These are phyloP conservation scores for Friedmanniomyces simplex DNA, from an alignment of 495 filamentous ascomycete species.

Conservation along the genomic window DNA sequence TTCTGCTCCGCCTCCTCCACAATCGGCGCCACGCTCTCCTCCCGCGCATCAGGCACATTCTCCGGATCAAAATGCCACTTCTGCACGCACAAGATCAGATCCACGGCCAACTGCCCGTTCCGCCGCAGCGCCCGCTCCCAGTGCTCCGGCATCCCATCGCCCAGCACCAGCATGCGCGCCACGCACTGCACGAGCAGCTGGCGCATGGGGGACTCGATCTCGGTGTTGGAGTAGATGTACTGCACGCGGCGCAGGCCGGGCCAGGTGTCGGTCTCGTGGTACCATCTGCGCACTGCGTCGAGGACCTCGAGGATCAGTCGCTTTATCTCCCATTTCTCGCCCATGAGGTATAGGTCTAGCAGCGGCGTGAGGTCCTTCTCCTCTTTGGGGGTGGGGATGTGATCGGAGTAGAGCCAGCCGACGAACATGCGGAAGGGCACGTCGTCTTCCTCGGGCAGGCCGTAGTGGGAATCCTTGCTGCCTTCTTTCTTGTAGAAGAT, in stretches of 20 bases:
- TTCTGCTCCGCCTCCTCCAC: slow-evolving; percentile 26
- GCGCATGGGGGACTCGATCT: slow-evolving; percentile 37
- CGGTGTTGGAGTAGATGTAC: slow-evolving; percentile 41
- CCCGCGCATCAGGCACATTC: slow-evolving; percentile 36
- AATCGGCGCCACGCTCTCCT: slow-evolving; percentile 27
- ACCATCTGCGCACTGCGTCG: slow-evolving; percentile 34
- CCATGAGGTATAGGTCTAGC: slow-evolving; percentile 41
- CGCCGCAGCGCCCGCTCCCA: slow-evolving; percentile 41
- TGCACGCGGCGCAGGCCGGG: slow-evolving; percentile 41
- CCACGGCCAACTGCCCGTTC: slow-evolving; percentile 41
- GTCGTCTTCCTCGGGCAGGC: slow-evolving; percentile 39
- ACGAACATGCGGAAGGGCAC: slow-evolving; percentile 38
- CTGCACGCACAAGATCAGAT: slow-evolving; percentile 40
- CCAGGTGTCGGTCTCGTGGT: slow-evolving; percentile 36
- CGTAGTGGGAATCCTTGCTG: slow-evolving; percentile 26
- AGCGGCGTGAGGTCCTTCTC: slow-evolving; percentile 35
- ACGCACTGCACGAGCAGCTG: slow-evolving; percentile 37
- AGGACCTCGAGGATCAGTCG: slow-evolving; percentile 32
- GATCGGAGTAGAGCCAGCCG: slow-evolving; percentile 39
- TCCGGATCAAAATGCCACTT: slow-evolving; percentile 36
- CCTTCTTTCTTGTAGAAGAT: slow-evolving; percentile 32
- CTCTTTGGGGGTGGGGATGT: slow-evolving; percentile 30
- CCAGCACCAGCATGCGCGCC: slow-evolving; percentile 34
- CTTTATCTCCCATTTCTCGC: slow-evolving; percentile 33
- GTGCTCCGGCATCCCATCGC: slow-evolving; percentile 34